phyloP scores from a whole-genome alignment of 495 filamentous ascomycete genomes.

The Aspergillus sclerotioniger region DNA sequence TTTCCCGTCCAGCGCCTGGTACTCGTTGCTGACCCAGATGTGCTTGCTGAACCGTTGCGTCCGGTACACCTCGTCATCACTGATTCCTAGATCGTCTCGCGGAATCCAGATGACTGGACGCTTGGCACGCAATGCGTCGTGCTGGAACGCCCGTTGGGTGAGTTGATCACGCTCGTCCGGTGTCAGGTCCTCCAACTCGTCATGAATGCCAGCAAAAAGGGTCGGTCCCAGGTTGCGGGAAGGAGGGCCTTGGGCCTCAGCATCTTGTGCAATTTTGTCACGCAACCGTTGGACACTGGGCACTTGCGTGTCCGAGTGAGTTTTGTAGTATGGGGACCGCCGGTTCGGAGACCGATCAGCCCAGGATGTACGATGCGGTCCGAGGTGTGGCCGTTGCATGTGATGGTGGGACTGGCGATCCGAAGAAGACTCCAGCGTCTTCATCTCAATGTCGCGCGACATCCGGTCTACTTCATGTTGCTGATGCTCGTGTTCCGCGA shows the following conservation, averaged over 20 bases:
- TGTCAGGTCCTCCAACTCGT: conserved; percentile 91
- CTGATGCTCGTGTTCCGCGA: conserved; percentile 40
- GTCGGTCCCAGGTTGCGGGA: conserved; percentile 63
- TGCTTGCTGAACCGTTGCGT: conserved; percentile 74
- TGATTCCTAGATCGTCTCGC: conserved; percentile 83
- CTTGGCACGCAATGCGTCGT: conserved; percentile 80
- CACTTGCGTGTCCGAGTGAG: conserved; percentile 29
- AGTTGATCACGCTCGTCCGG: conserved; percentile 86
- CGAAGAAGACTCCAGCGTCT: conserved; percentile 44
- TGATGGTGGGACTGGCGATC: conserved; percentile 19
- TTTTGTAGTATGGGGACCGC: conserved; percentile 43
- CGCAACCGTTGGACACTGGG: conserved; percentile 35
- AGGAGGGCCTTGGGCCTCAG: conserved; percentile 63
- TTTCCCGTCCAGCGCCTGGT: conserved; percentile 80
- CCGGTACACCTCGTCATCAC: conserved; percentile 82
- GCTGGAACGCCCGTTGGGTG: conserved; percentile 86
- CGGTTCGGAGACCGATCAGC: conserved; percentile 39
- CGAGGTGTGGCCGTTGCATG: conserved; percentile 18
- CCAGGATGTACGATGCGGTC: conserved; percentile 38
- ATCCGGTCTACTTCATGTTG: conserved; percentile 37
- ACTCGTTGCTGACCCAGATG: conserved; percentile 94
- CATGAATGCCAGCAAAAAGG: conserved; percentile 80
- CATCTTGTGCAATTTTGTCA: conserved; percentile 45
- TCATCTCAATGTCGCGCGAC: conserved; percentile 60
- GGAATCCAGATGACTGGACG: conserved; percentile 94